Percentiles rank a stretch among this genome's conserved stretches.
phyloP scores from a whole-genome alignment of 345 rosid genomes.

The Gossypium herbaceum region DNA sequence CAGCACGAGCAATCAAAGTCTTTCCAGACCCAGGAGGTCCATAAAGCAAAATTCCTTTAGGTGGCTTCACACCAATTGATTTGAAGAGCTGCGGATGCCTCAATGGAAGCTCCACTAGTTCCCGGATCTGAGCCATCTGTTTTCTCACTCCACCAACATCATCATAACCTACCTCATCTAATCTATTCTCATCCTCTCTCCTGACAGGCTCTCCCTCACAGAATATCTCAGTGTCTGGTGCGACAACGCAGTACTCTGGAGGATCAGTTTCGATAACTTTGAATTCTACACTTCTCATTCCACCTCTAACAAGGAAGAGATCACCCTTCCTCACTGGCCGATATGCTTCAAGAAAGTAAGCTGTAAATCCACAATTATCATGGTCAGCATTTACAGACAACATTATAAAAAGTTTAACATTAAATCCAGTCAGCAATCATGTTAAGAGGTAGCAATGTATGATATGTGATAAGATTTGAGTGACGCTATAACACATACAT shows the following conservation, averaged over 20 bases:
- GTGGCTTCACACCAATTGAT: conserved; percentile 98
- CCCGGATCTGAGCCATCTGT: conserved; percentile 98
- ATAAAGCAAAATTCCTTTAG: conserved; percentile 83
- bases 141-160: conserved; percentile 99
- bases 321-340: conserved; percentile 97
- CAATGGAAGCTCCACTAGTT: conserved; percentile 85
- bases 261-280: conserved; percentile 89
- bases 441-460: not conserved
- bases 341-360: conserved; percentile 87
- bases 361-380: conserved; percentile 35
- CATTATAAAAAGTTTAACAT: not conserved
- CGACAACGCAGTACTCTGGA: conserved; percentile 85
- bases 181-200: conserved; percentile 87
- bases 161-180: conserved; percentile 93
- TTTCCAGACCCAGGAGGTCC: conserved; percentile 89
- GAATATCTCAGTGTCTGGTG: conserved; percentile 95
- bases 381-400: conserved; percentile 17
- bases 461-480: not conserved
- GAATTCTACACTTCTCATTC: conserved; percentile 96
- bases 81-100: conserved; percentile 95
- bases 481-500: not conserved
- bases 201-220: conserved; percentile 94
- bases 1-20: conserved; percentile 93
- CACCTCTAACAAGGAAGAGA: conserved; percentile 91
- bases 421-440: not conserved